Conservation (phyloP, 1,284 basidiomycete species). For the Pseudozyma pruni region DNA sequence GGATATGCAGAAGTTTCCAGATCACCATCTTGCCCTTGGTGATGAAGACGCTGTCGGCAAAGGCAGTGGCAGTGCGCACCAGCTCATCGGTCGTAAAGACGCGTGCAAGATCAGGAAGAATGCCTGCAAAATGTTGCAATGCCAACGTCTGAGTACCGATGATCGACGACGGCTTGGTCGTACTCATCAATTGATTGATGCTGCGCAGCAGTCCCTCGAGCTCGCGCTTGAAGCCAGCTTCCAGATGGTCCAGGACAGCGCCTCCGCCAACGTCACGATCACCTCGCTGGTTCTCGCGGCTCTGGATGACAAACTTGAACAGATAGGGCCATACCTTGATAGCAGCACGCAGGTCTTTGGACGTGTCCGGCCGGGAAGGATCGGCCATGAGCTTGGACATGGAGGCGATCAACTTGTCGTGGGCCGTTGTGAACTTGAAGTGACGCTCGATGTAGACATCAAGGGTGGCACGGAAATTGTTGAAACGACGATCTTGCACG, state of each 20-base stretch:
- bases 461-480: constrained; percentile 88
- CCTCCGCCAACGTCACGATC: constrained; percentile 76
- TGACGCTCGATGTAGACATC: constrained; percentile 92
- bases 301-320: constrained; percentile 89
- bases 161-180: constrained; percentile 80
- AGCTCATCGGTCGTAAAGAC: constrained; percentile 60
- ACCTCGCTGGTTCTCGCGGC: constrained; percentile 84
- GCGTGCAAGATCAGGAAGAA: constrained; percentile 79
- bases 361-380: constrained; percentile 79
- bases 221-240: constrained; percentile 80
- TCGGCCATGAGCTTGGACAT: constrained; percentile 84
- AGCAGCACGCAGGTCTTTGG: constrained; percentile 82
- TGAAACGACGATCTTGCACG: constrained; percentile 85
- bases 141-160: constrained; percentile 86
- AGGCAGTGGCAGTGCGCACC: constrained; percentile 75
- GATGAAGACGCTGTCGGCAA: constrained; percentile 83
- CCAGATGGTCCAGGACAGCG: constrained; percentile 84
- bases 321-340: constrained; percentile 97
- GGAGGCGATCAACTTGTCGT: constrained; percentile 70
- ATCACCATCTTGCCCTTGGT: constrained; percentile 86
- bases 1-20: constrained; percentile 92
- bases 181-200: constrained; percentile 89
- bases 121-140: constrained; percentile 91
- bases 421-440: constrained; percentile 72
- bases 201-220: constrained; percentile 75